Evolutionary conservation across 495 filamentous ascomycete genomes (phyloP), one percentile per base, ranked within the genome.

Genomic region (Talaromyces thailandensis): DNA sequence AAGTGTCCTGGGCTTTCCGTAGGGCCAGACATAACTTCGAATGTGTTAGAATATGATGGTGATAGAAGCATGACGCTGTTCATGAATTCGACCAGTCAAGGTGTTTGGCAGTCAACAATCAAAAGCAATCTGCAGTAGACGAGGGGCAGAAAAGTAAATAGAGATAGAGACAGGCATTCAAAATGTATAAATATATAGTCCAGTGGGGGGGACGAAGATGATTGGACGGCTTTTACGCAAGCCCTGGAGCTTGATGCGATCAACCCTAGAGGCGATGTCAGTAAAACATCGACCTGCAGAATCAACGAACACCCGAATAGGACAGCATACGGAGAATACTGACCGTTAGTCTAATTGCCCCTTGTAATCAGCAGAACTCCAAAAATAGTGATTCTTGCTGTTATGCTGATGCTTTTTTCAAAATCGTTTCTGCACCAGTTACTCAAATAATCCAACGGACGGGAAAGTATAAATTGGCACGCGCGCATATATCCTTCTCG

Each of bases 1-100:
- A 61, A 65, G 6, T 73, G 69, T 48, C 52, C 62, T 28, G 68
- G 55, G 32, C 45, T 7, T 61, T 35, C 64, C 66, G 43, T 3
- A 35, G 56, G 26, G 25, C 24, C 32, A 60, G 58, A 60, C 58
- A 60, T 60, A 32, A 43, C 26, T 60, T 40, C 58, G 35, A 60
- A 26, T 43, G 21, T 31, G 12, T 37, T 21, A 48, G 58, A 45
- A 32, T 43, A 60, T 45, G 40, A 14, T 16, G 35, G 35, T 60
- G 58, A 26, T 25, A 43, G 32, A 26, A 60, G 35, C 58, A 60
- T 60, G 58, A 60, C 58, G 58, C 37, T 45, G 6, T n/a, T 12
- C 24, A 3, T 26, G 28, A 24, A 55, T 11, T 55, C 21, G 52
- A 24, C 23, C 52, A 21, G 50, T 23, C 25, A 26, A 31, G 21